Evolutionary conservation across 2,329 filamentous ascomycete species (phyloP), one percentile per base, ranked within the genome.

Genomic region (Biscogniauxia mediterranea): DNA sequence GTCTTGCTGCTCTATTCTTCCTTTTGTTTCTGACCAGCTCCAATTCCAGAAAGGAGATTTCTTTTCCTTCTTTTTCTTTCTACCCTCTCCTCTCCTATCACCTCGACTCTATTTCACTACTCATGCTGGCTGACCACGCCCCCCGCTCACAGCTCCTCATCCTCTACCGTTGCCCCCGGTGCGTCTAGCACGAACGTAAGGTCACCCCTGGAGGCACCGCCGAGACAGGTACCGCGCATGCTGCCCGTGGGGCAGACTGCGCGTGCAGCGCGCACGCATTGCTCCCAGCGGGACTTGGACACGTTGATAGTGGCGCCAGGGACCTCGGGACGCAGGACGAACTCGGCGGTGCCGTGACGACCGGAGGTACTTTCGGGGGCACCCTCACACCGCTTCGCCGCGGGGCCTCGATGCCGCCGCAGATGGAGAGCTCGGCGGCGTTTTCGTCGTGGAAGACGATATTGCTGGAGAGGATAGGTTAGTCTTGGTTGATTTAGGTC

Each of bases 191-290:
- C 74, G 61, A 83, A 82, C 57, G 69, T 72, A 6, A 83, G 76
- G 64, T 83, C 74, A 38, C 81, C 81, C 19, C 64, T 75, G 51
- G 76, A 80, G 28, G 79, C 81, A 5, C 80, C 82, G 15, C 81
- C 81, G 5, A 76, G 68, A 69, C 82, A 85, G 1, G 77, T 78
- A 25, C 74, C 79, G 49, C 71, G 74, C 69, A 83, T 74, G 62
- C 78, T 82, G 19, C 81, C 81, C 7, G 78, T 80, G 20, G 80
- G 81, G 69, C 82, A 84, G 53, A 78, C 77, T 61, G 80, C 78
- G 59, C 79, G 71, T 55, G 83, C 83, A 17, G 83, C 83, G 50
- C 80, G 77, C 56, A 85, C 78, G 68, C 83, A 85, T 56, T 78
- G 75, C 71, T 85, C 80, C 82, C 83, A 84, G 23, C 78, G 74